Percentiles rank a stretch among this genome's conserved stretches.
These are phyloP conservation scores for Kwoniella pini DNA, from an alignment of 768 basidiomycete genomes.

Conservation along the genomic window DNA sequence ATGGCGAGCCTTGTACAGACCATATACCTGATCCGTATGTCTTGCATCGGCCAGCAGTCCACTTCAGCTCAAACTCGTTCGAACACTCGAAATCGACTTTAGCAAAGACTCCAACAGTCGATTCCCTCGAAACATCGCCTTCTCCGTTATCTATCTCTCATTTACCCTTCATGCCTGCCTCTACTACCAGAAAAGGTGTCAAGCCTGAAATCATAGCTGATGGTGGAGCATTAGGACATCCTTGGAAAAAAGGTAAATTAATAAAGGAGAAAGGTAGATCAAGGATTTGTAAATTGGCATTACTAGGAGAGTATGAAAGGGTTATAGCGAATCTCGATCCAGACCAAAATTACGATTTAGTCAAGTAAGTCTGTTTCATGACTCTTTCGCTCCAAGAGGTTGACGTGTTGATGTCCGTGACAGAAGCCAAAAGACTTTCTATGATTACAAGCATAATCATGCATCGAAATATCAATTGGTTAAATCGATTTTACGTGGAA, in stretches of 20 bases:
- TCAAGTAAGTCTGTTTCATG: neutral
- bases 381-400: neutral
- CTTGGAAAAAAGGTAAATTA: conserved; percentile 27
- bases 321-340: neutral
- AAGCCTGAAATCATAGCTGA: conserved; percentile 29
- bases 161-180: conserved; percentile 3
- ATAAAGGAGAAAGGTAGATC: conserved; percentile 30
- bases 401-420: neutral
- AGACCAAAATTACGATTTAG: too few relatives aligned
- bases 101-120: too few relatives aligned
- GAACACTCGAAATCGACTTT: conserved; percentile 65
- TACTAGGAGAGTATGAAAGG: conserved; percentile 19
- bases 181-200: conserved; percentile 1
- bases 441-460: conserved; percentile 23
- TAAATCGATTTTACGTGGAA: conserved; percentile 37
- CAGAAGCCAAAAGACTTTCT: conserved; percentile 19
- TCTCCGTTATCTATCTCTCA: conserved; percentile 19
- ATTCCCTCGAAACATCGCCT: conserved; percentile 57
- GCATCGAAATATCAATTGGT: conserved; percentile 33
- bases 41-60: conserved; percentile 61
- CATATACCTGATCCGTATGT: conserved; percentile 59
- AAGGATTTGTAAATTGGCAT: conserved; percentile 32
- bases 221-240: conserved; percentile 17
- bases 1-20: neutral
- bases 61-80: conserved; percentile 67